Base-by-base conservation (phyloP, 2,329 filamentous ascomycete genomes). In the Fusarium brevicatenulatum region DNA sequence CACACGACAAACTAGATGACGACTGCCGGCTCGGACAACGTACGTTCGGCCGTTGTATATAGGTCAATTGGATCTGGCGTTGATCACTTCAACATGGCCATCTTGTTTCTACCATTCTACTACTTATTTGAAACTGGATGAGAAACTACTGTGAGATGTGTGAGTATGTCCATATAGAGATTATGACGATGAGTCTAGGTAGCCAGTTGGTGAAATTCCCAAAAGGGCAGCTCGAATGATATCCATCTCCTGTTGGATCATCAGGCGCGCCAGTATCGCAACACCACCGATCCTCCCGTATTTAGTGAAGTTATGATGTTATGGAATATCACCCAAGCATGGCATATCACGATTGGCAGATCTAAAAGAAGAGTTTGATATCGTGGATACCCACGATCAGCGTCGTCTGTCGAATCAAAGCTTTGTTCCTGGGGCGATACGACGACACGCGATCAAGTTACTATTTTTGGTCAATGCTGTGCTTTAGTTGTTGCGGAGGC, bases 1-100 rank as follows among this genome's bases (percentile, higher is more conserved):
- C 68, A 74, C 71, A 77, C 66, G 65, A 77, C 71, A 75, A 76
- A 73, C 71, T 78, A 76, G 74, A 77, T 75, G 66, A 77, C 71
- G 77, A 78, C 75, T 71, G 63, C 65, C 67, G 68, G 71, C 69
- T 69, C 59, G 70, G 65, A 76, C 66, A 43, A 72, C 46, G 50
- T 54, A 40, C 13, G 68, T 76, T 63, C 63, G 52, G 70, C 76
- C 61, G 71, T 70, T 79, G 77, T 79, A 79, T 66, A 79, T 79
- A 78, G 64, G 75, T 76, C 74, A 78, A 77, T 71, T 71, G 63
- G 68, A 78, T 73, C 66, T 69, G 68, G 71, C 71, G 72, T 72
- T 76, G 71, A 69, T 46, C 47, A 44, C 53, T 63, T 71, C 66
- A 72, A 69, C 67, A 69, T 66, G 37, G 59, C 63, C 68, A 74